Conservation (phyloP, 2,329 filamentous ascomycete genomes). For the Plenodomus lindquistii region DNA sequence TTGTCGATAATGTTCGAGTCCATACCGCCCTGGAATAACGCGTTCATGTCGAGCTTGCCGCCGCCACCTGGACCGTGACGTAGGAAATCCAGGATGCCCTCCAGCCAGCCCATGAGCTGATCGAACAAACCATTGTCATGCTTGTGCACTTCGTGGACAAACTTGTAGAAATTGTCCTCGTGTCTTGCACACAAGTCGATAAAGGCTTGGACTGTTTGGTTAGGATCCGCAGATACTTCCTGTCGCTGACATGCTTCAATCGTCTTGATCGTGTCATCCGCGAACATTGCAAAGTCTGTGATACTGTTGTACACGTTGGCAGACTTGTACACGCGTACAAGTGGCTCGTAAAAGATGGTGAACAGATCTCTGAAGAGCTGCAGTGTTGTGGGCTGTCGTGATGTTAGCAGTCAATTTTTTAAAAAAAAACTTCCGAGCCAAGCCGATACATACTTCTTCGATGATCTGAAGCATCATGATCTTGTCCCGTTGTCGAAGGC, state of each 20-base stretch:
- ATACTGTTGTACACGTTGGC: constrained; percentile 98
- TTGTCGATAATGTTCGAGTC: constrained; percentile 70
- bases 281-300: constrained; percentile 91
- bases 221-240: constrained; percentile 92
- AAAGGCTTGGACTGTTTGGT: constrained; percentile 96
- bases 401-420: constrained; percentile 18
- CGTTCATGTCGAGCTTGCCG: constrained; percentile 91
- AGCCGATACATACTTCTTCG: constrained; percentile 64
- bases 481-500: constrained; percentile 91
- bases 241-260: constrained; percentile 69
- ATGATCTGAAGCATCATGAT: constrained; percentile 95
- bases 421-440: too few relatives aligned
- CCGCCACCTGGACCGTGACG: constrained; percentile 77
- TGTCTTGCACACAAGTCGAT: constrained; percentile 95
- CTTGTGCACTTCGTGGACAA: constrained; percentile 95
- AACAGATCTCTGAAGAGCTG: constrained; percentile 94
- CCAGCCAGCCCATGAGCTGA: constrained; percentile 95
- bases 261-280: constrained; percentile 89
- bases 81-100: constrained; percentile 91
- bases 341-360: constrained; percentile 97
- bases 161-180: constrained; percentile 98
- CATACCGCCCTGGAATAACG: constrained; percentile 80
- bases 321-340: constrained; percentile 96
- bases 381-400: constrained; percentile 75
- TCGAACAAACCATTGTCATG: constrained; percentile 97